Conservation (phyloP, 2,329 filamentous ascomycete genomes). For the Esteya vermicola region DNA sequence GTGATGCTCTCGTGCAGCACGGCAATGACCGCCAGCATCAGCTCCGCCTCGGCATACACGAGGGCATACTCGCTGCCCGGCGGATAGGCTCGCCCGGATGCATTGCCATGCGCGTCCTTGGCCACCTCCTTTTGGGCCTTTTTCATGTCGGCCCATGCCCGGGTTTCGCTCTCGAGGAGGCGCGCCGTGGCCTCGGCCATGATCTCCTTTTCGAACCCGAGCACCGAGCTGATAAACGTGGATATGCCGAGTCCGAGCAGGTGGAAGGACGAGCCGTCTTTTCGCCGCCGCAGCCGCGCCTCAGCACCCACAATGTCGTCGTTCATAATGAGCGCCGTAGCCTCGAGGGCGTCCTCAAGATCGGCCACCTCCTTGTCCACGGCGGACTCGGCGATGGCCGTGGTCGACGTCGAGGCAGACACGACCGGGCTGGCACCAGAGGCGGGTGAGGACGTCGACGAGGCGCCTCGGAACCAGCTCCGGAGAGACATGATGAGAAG, state of each 20-base stretch:
- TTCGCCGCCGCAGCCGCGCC: slow-evolving; percentile 53
- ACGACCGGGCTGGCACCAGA: slow-evolving; percentile 16
- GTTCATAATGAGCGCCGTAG: slow-evolving; percentile 64
- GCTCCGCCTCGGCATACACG: slow-evolving; percentile 69
- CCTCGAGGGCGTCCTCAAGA: slow-evolving; percentile 46
- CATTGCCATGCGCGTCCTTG: background rate
- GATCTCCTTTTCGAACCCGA: slow-evolving; percentile 84
- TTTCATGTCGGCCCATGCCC: slow-evolving; percentile 62
- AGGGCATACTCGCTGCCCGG: slow-evolving; percentile 78
- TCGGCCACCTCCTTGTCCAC: slow-evolving; percentile 31
- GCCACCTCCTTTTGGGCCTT: slow-evolving; percentile 49
- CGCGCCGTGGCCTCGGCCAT: slow-evolving; percentile 69
- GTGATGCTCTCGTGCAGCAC: slow-evolving; percentile 88
- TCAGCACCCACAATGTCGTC: slow-evolving; percentile 84
- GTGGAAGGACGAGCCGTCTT: slow-evolving; percentile 76
- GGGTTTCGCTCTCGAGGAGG: slow-evolving; percentile 61
- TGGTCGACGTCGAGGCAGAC: slow-evolving; percentile 14
- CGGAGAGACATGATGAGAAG: slow-evolving; percentile 23
- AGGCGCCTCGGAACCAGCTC: slow-evolving; percentile 34
- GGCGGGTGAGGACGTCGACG: slow-evolving; percentile 9
- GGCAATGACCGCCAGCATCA: slow-evolving; percentile 79
- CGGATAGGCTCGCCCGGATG: slow-evolving; percentile 49
- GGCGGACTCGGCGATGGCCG: slow-evolving; percentile 10
- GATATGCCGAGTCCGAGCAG: slow-evolving; percentile 68
- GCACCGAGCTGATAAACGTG: slow-evolving; percentile 69